phyloP scores from a whole-genome alignment of 2,329 filamentous ascomycete species.

The Fusarium hainanense region DNA sequence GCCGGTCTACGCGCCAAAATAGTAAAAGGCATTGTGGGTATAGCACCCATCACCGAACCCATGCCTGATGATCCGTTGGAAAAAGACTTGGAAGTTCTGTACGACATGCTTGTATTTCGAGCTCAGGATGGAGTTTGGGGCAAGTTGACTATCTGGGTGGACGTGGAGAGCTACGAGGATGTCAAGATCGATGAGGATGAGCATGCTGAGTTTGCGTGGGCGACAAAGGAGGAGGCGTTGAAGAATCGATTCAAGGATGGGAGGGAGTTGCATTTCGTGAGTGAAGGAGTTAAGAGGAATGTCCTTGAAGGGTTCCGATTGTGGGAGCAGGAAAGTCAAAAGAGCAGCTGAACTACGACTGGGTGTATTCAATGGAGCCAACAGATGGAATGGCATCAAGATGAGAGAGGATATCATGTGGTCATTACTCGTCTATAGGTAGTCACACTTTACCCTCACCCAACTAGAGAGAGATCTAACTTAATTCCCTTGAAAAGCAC shows the following conservation, averaged over 20 bases:
- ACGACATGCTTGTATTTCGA: constrained; percentile 41
- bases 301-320: constrained; percentile 51
- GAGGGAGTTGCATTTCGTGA: constrained; percentile 48
- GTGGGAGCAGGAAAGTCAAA: constrained; percentile 27
- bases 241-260: constrained; percentile 43
- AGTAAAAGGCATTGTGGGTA: constrained; percentile 42
- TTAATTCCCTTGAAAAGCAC: constrained; percentile 3
- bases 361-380: not conserved
- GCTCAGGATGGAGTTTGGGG: constrained; percentile 45
- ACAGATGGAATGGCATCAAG: not conserved
- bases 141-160: constrained; percentile 47
- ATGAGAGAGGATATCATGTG: constrained; percentile 28
- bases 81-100: constrained; percentile 37
- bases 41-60: not conserved
- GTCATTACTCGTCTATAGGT: constrained; percentile 42
- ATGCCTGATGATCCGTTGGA: constrained; percentile 23
- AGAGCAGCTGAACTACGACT: not conserved
- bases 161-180: constrained; percentile 39
- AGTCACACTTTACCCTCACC: constrained; percentile 20
- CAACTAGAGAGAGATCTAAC: not conserved
- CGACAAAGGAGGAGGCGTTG: constrained; percentile 51
- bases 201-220: constrained; percentile 55
- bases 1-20: constrained; percentile 50
- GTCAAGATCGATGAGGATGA: constrained; percentile 52
- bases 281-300: constrained; percentile 46